Conservation (phyloP, 1,284 basidiomycete species). For the Ceratobasidium theobromae region DNA sequence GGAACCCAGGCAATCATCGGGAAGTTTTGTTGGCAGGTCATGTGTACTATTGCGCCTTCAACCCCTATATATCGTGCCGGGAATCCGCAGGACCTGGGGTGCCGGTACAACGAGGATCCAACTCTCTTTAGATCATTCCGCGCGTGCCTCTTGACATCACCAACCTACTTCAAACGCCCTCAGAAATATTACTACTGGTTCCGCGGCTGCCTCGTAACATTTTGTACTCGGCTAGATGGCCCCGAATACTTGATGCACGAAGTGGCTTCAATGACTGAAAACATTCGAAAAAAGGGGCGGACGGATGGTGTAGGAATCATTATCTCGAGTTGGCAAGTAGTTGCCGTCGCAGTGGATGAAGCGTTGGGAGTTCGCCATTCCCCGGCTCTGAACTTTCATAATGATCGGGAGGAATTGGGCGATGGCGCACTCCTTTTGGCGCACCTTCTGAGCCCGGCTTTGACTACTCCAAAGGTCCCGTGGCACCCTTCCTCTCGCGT, state of each 20-base stretch:
- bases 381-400: background rate
- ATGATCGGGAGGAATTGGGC: background rate
- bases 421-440: background rate
- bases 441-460: background rate
- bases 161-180: background rate
- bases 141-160: background rate
- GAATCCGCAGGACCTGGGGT: no score
- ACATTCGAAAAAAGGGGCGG: background rate
- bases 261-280: background rate
- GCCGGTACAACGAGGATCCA: background rate
- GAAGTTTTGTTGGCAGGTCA: background rate
- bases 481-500: background rate
- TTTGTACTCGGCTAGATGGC: background rate
- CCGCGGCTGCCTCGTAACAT: slow-evolving; percentile 1
- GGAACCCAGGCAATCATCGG: background rate
- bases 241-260: background rate
- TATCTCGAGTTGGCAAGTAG: slow-evolving; percentile 7
- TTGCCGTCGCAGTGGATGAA: slow-evolving; percentile 1
- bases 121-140: background rate
- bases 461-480: background rate
- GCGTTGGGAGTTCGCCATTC: background rate
- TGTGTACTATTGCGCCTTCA: background rate
- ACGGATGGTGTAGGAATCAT: background rate
- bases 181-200: background rate
- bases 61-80: background rate